Percentiles rank a stretch among this genome's conserved stretches.
Conservation (phyloP, 2,329 filamentous ascomycete species). For the Penicillium sp. region DNA sequence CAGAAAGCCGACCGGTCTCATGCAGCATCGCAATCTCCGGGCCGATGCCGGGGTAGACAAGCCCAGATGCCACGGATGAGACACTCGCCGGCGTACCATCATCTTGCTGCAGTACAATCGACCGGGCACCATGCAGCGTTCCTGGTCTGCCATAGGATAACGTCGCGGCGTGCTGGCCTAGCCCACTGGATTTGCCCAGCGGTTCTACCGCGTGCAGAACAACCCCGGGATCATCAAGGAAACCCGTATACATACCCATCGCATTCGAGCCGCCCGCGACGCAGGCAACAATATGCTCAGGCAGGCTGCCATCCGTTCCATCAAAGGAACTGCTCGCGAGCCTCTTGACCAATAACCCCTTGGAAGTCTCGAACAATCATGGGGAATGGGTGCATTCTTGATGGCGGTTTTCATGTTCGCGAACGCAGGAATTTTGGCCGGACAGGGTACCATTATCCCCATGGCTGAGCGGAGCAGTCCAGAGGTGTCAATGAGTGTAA, state of each 20-base stretch:
- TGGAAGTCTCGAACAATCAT: slow-evolving; percentile 10
- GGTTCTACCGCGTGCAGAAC: background rate
- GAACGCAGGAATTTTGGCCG: slow-evolving; percentile 40
- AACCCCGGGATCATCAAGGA: slow-evolving; percentile 2
- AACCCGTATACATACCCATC: slow-evolving; percentile 7
- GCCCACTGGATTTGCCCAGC: background rate
- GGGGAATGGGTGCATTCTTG: slow-evolving; percentile 55
- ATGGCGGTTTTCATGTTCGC: slow-evolving; percentile 52
- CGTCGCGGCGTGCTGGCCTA: slow-evolving; percentile 2
- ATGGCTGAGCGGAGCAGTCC: slow-evolving; percentile 1
- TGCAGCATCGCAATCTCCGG: slow-evolving; percentile 23
- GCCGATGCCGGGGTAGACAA: slow-evolving; percentile 27
- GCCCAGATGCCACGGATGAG: slow-evolving; percentile 23
- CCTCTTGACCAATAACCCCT: slow-evolving; percentile 1
- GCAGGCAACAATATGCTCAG: slow-evolving; percentile 4
- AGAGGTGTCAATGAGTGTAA: slow-evolving; percentile 20
- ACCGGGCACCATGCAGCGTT: slow-evolving; percentile 4
- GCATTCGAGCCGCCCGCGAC: slow-evolving; percentile 12
- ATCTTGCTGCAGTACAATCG: slow-evolving; percentile 5
- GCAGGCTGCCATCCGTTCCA: background rate
- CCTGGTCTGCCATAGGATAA: background rate
- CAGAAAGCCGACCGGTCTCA: slow-evolving; percentile 13
- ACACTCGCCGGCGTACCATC: background rate
- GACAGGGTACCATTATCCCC: slow-evolving; percentile 14
- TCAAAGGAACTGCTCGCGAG: background rate